A percentile compares a stretch with the other conserved stretches of the same genome.
phyloP scores from a whole-genome alignment of 1,284 basidiomycete species.

The Pseudozyma thailandica region DNA sequence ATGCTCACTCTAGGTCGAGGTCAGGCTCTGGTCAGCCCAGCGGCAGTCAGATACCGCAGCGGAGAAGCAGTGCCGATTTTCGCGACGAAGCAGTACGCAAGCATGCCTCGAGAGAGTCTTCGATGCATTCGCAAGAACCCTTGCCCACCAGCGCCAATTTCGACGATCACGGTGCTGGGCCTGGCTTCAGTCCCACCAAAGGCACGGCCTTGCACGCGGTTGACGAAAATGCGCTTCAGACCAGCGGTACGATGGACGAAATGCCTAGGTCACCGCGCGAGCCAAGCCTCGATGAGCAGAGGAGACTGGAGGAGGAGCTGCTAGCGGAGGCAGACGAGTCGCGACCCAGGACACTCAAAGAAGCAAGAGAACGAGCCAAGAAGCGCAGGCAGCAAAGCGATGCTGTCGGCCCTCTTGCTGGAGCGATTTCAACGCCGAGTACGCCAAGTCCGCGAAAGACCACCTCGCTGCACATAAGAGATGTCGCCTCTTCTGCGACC shows the following conservation, averaged over 20 bases:
- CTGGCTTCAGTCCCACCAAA: slow-evolving; percentile 21
- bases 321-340: slow-evolving; percentile 34
- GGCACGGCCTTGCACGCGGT: slow-evolving; percentile 8
- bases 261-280: slow-evolving; percentile 17
- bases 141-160: background rate
- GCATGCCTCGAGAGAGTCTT: slow-evolving; percentile 3
- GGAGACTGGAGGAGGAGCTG: slow-evolving; percentile 34
- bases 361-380: slow-evolving; percentile 46
- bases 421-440: background rate
- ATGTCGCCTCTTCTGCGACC: slow-evolving; percentile 25
- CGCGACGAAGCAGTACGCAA: slow-evolving; percentile 11
- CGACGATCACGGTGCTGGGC: background rate
- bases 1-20: slow-evolving; percentile 11
- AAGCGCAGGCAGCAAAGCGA: slow-evolving; percentile 43
- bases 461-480: slow-evolving; percentile 23
- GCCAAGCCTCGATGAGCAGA: slow-evolving; percentile 37
- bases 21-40: slow-evolving; percentile 18
- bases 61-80: slow-evolving; percentile 23
- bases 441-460: slow-evolving; percentile 16
- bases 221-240: slow-evolving; percentile 5
- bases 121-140: slow-evolving; percentile 1
- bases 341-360: slow-evolving; percentile 47
- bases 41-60: slow-evolving; percentile 17
- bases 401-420: slow-evolving; percentile 3
- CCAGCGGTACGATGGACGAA: background rate